Evolutionary conservation across 139 green algal species (phyloP).

Genomic region (Edaphochlamys debaryana): DNA sequence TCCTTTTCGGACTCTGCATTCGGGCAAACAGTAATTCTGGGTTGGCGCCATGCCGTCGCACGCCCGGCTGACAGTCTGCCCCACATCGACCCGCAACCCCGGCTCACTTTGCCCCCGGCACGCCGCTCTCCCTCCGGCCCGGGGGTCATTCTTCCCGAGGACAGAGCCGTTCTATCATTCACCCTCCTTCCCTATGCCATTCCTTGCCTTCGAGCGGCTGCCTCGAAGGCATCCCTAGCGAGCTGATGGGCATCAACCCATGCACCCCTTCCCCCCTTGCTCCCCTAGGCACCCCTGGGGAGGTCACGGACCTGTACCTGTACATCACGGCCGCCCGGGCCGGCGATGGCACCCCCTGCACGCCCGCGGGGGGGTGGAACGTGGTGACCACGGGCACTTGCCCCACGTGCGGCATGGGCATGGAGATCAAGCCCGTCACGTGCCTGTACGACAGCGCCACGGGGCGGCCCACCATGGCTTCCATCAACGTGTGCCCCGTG

Average conservation of each 20-base stretch:
- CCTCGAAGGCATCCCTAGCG: too few relatives aligned
- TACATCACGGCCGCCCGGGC: slow-evolving; percentile 7
- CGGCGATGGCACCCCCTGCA: background rate
- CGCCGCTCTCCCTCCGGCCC: background rate
- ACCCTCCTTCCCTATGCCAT: too few relatives aligned
- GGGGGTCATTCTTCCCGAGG: slow-evolving; percentile 40
- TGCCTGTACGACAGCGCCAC: slow-evolving; percentile 23
- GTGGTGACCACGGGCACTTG: too few relatives aligned
- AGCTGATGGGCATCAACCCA: background rate
- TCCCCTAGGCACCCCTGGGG: background rate
- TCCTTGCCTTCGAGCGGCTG: background rate
- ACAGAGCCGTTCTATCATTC: background rate
- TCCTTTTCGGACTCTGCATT: too few relatives aligned
- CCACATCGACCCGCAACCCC: background rate
- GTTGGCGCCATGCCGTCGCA: background rate
- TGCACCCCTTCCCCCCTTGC: background rate
- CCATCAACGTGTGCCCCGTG: slow-evolving; percentile 25
- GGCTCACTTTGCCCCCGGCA: slow-evolving; percentile 30
- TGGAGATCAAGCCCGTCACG: background rate
- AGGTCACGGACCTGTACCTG: slow-evolving; percentile 22
- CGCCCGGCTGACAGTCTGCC: slow-evolving; percentile 17
- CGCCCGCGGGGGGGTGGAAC: too few relatives aligned
- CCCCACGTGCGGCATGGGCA: background rate
- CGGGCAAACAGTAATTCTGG: slow-evolving; percentile 1
- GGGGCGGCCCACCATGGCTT: slow-evolving; percentile 12